Evolutionary conservation across 106 monocot species (phyloP).

Genomic region (Chionographis japonica): DNA sequence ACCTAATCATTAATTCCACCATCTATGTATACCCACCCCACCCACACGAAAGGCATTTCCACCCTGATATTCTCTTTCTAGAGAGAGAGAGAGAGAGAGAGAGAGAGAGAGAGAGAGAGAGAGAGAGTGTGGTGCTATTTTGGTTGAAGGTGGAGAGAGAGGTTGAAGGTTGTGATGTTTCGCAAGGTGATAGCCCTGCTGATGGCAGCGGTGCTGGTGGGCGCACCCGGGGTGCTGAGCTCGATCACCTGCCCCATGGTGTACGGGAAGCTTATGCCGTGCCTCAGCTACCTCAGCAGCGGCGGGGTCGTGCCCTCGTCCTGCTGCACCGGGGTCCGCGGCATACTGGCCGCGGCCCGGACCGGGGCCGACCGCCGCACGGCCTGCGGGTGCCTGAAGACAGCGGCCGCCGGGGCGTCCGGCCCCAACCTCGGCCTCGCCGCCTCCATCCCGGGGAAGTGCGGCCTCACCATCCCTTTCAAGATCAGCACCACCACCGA

Average conservation of each 20-base stretch:
- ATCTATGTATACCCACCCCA: no score
- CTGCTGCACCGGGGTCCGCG: conserved; percentile 20
- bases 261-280: conserved; percentile 4
- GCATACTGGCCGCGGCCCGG: conserved; percentile 2
- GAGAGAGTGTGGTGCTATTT: no score
- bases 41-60: no score
- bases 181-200: not conserved
- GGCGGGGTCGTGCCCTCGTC: not conserved
- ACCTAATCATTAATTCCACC: no score
- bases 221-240: not conserved
- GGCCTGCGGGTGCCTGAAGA: conserved; percentile 23
- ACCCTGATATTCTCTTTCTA: no score
- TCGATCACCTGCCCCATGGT: conserved; percentile 11
- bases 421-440: not conserved
- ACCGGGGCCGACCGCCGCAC: conserved; percentile 12
- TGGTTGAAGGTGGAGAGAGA: no score
- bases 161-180: no score
- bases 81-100: no score
- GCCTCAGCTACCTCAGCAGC: conserved; percentile 7
- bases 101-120: no score
- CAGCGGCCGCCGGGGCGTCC: not conserved
- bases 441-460: conserved; percentile 16
- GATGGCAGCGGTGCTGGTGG: not conserved
- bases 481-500: conserved; percentile 28
- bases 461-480: conserved; percentile 22